Evolutionary conservation across 106 monocot species (phyloP).

Genomic region (Apostasia shenzhenica): DNA sequence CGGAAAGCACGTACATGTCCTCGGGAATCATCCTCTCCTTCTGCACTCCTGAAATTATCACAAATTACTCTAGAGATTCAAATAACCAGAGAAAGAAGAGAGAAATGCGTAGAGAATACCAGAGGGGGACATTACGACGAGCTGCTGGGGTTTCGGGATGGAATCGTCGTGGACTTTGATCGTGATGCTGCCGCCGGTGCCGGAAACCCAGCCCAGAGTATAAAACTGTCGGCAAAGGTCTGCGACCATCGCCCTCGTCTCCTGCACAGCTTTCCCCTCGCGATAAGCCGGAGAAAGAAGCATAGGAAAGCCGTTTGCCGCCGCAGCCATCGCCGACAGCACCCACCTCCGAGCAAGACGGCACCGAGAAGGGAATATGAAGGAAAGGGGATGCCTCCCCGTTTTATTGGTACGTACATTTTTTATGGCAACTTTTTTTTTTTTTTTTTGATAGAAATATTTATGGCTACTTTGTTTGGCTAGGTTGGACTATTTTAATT

Average conservation of each 20-base stretch:
- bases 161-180: slow-evolving; percentile 86
- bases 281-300: slow-evolving; percentile 52
- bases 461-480: no score
- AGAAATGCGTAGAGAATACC: slow-evolving; percentile 24
- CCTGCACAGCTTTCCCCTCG: slow-evolving; percentile 38
- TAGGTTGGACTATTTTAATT: no score
- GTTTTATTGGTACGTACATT: no score
- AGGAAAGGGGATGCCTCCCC: no score
- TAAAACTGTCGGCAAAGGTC: slow-evolving; percentile 96
- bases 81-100: not conserved
- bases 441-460: no score
- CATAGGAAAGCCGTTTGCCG: slow-evolving; percentile 6
- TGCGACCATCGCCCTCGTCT: slow-evolving; percentile 61
- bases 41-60: slow-evolving; percentile 62
- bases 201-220: slow-evolving; percentile 87
- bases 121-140: slow-evolving; percentile 99
- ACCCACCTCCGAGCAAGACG: not conserved
- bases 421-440: no score
- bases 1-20: slow-evolving; percentile 90
- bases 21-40: slow-evolving; percentile 94
- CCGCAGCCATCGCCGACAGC: slow-evolving; percentile 5
- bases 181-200: slow-evolving; percentile 99
- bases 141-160: slow-evolving; percentile 58
- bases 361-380: no score
- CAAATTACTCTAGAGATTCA: not conserved